These are phyloP conservation scores for Suillus plorans DNA, from an alignment of 768 basidiomycete genomes.

Conservation along the genomic window DNA sequence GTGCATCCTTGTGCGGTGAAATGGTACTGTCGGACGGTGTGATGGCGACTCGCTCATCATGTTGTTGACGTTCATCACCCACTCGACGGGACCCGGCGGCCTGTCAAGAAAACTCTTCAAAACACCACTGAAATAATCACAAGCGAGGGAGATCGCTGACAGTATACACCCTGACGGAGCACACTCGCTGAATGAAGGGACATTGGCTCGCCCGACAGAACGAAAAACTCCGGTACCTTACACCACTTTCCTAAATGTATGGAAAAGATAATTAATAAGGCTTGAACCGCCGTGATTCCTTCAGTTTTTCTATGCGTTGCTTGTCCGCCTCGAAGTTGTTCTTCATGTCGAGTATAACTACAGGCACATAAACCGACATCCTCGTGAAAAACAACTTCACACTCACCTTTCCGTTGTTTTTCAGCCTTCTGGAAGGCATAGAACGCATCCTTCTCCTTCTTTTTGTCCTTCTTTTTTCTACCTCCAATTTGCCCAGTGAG, in stretches of 20 bases:
- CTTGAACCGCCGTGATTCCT: constrained; percentile 78
- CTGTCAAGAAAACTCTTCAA: neutral
- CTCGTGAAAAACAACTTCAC: constrained; percentile 2
- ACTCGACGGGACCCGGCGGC: neutral
- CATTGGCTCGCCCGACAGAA: too few species aligned
- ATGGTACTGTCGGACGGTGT: neutral
- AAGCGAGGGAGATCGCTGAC: neutral
- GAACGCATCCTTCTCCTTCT: constrained; percentile 73
- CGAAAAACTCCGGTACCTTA: neutral
- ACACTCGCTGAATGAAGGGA: neutral
- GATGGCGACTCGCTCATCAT: neutral
- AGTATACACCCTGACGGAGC: neutral
- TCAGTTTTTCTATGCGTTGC: constrained; percentile 45
- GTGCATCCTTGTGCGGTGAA: neutral
- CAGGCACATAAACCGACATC: constrained; percentile 5
- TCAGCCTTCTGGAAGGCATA: constrained; percentile 92
- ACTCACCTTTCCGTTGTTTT: constrained; percentile 78
- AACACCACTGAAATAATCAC: neutral
- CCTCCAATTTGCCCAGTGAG: constrained; percentile 34
- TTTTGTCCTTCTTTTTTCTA: constrained; percentile 49
- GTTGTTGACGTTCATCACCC: neutral
- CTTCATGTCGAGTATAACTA: constrained; percentile 62
- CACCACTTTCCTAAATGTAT: neutral
- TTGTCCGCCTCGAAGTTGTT: constrained; percentile 88
- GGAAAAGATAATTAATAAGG: constrained; percentile 61